phyloP scores from a whole-genome alignment of 176 grass and related monocot genomes.

The Carex scoparia region DNA sequence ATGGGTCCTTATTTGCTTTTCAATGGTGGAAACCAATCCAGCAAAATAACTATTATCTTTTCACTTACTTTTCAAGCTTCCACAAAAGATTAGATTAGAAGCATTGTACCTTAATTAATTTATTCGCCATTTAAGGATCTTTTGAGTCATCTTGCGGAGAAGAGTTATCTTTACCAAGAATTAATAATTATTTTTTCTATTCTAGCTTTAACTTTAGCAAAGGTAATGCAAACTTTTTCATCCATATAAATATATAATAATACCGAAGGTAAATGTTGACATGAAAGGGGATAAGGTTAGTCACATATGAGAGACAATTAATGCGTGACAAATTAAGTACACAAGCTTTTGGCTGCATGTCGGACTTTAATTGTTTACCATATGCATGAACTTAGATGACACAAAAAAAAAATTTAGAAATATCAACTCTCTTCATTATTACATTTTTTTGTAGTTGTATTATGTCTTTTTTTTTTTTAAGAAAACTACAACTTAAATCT shows the following conservation, averaged over 20 bases:
- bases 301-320: neutral
- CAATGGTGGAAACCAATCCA: neutral
- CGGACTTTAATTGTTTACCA: neutral
- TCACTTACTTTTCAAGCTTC: neutral
- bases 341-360: conserved; percentile 20
- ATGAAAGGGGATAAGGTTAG: neutral
- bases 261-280: neutral
- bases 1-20: neutral
- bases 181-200: neutral
- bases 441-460: too few relatives aligned
- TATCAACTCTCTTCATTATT: too few relatives aligned
- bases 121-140: conserved; percentile 10
- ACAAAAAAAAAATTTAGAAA: too few relatives aligned
- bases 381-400: too few relatives aligned
- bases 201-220: conserved; percentile 10
- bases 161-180: neutral
- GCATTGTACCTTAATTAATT: conserved; percentile 14
- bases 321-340: neutral
- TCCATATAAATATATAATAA: neutral
- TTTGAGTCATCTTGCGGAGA: conserved; percentile 8
- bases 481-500: too few relatives aligned
- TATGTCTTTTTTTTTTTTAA: too few relatives aligned
- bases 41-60: neutral
- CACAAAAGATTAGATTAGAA: neutral
- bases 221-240: neutral